Evolutionary conservation across 352 stramenopile species (phyloP).

Genomic region (Globisporangium mamillatum): DNA sequence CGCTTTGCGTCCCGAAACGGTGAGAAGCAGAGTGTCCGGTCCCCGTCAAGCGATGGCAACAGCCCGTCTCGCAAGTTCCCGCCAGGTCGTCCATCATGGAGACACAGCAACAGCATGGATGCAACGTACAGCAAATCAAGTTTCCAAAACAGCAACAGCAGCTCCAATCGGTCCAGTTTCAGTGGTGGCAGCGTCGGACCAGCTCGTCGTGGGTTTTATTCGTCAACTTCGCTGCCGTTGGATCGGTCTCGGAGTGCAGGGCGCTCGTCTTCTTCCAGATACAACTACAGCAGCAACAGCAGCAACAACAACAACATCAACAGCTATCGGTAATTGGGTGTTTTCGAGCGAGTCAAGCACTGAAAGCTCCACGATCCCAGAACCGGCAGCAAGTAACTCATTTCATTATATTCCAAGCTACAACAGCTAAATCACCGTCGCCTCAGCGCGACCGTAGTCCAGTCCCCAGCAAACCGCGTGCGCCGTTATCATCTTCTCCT

Average conservation of each 20-base stretch:
- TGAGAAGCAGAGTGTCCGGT: slow-evolving; percentile 8
- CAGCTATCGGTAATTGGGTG: slow-evolving; percentile 17
- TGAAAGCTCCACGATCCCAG: not conserved
- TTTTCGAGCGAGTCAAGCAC: slow-evolving; percentile 4
- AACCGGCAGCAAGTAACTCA: not conserved
- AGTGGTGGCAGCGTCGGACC: slow-evolving; percentile 14
- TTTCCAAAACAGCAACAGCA: slow-evolving; percentile 30
- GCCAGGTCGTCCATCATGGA: slow-evolving; percentile 45
- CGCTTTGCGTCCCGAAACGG: slow-evolving; percentile 37
- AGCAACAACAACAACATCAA: slow-evolving; percentile 6
- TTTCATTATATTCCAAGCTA: slow-evolving; percentile 13
- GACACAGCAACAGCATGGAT: slow-evolving; percentile 67
- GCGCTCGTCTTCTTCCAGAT: slow-evolving; percentile 29
- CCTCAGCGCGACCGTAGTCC: slow-evolving; percentile 6
- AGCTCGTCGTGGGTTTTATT: slow-evolving; percentile 37
- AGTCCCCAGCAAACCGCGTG: slow-evolving; percentile 6
- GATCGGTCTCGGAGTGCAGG: slow-evolving; percentile 52
- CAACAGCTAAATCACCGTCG: slow-evolving; percentile 12
- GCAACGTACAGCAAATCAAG: slow-evolving; percentile 39
- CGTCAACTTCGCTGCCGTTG: slow-evolving; percentile 47
- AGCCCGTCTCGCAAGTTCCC: slow-evolving; percentile 48
- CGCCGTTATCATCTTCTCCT: not conserved
- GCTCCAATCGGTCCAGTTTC: slow-evolving; percentile 14
- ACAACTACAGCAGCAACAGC: slow-evolving; percentile 24
- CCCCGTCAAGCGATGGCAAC: slow-evolving; percentile 21